Evolutionary conservation across 1,284 basidiomycete species (phyloP), one percentile per base, ranked within the genome.

Genomic region (Neonothopanus nambi): DNA sequence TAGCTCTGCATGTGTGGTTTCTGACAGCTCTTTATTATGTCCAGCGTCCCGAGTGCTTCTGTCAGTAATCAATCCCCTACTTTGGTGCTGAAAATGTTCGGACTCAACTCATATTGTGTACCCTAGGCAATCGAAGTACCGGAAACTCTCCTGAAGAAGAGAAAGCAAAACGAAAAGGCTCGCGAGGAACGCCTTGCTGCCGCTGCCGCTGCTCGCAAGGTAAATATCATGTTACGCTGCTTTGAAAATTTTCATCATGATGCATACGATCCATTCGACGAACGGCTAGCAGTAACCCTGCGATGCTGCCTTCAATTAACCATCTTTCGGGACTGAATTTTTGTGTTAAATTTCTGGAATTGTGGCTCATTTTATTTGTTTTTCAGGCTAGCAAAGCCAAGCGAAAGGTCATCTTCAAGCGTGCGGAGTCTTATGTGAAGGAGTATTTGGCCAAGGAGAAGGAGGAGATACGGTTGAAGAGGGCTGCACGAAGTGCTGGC

Each of bases 371-470:
- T 43, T 57, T 28, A 55, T 65, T 51, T 54, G 43, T 50, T 51
- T 48, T 60, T 52, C 68, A 98, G 95, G 89, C 89, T 52, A 78
- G 84, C 66, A 89, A 89, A 72, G 87, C 92, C 60, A 95, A 96
- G 83, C 89, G 97, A 77, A 91, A 91, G 76, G 89, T 98, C 72
- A 88, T 98, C 81, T 99, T 99, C 90, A 99, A 99, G 89, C 93
- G 97, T 59, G 96, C 97, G 51, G 97, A 99, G 78, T 79, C 91
- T 63, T 98, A 98, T 76, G 95, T 98, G 65, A 97, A 98, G 83
- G 96, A 98, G 79, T 98, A 98, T 77, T 76, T 90, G 57, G 63
- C 80, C 58, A 87, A 89, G 78, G 97, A 99, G 85, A 89, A 86
- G 78, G 97, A 99, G 80, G 94, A 98, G 81, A 86, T 99, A 72